These are phyloP conservation scores for Hysterium pulicare DNA, from an alignment of 2,329 filamentous ascomycete genomes.

Conservation along the genomic window DNA sequence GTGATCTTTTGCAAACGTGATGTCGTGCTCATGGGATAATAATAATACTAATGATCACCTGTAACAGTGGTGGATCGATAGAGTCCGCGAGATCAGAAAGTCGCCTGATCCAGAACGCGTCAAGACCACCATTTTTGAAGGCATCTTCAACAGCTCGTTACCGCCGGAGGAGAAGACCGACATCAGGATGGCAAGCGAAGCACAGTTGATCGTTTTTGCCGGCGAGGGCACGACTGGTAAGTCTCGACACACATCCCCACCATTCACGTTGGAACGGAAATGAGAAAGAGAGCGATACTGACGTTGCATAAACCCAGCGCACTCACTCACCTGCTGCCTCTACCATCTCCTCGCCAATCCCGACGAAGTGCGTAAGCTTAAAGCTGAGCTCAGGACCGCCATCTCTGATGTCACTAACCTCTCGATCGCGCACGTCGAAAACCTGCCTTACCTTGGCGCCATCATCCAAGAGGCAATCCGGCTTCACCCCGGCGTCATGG, in stretches of 20 bases:
- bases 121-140: constrained; percentile 11
- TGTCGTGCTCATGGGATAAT: too few relatives aligned
- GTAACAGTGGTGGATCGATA: too few relatives aligned
- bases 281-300: too few relatives aligned
- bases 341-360: constrained; percentile 2
- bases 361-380: not conserved
- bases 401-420: constrained; percentile 2
- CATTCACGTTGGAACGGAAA: too few relatives aligned
- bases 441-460: constrained; percentile 16
- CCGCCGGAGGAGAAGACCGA: constrained; percentile 9
- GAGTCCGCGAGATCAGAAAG: too few relatives aligned
- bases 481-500: constrained; percentile 16
- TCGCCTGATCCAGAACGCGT: too few relatives aligned
- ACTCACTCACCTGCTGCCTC: not conserved
- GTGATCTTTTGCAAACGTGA: too few relatives aligned
- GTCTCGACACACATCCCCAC: too few relatives aligned
- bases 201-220: constrained; percentile 4
- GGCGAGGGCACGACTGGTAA: constrained; percentile 2
- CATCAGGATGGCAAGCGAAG: constrained; percentile 9
- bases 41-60: too few relatives aligned
- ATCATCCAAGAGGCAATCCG: constrained; percentile 17
- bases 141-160: constrained; percentile 9
- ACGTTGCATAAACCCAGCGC: too few relatives aligned
- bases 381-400: constrained; percentile 2
- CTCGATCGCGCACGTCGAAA: constrained; percentile 6